Conservation (phyloP, 352 stramenopile species). For the Phytopythium chamaehyphon region DNA sequence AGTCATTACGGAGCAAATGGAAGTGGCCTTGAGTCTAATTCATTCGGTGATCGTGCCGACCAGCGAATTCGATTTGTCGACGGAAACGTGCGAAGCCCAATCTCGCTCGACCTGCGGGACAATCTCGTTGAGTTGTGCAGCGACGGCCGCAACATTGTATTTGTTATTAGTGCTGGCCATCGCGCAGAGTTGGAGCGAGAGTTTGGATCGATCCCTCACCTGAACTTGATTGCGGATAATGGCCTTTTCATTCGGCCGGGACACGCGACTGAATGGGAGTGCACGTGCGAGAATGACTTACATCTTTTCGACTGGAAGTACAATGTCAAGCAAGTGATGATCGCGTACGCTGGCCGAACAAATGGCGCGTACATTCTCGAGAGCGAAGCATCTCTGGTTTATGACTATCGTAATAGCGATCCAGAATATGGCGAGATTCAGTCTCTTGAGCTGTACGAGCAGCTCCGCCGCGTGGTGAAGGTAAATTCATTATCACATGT, state of each 20-base stretch:
- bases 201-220: slow-evolving; percentile 38
- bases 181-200: slow-evolving; percentile 50
- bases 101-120: slow-evolving; percentile 47
- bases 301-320: slow-evolving; percentile 92
- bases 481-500: slow-evolving; percentile 26
- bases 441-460: slow-evolving; percentile 86
- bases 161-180: slow-evolving; percentile 61
- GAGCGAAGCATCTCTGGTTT: slow-evolving; percentile 96
- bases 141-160: slow-evolving; percentile 65
- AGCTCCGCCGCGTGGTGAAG: slow-evolving; percentile 94
- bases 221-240: slow-evolving; percentile 69
- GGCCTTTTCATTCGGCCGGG: slow-evolving; percentile 61
- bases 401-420: slow-evolving; percentile 98
- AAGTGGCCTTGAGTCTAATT: slow-evolving; percentile 2
- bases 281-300: slow-evolving; percentile 42
- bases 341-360: slow-evolving; percentile 95
- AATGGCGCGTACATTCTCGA: slow-evolving; percentile 98
- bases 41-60: slow-evolving; percentile 10
- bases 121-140: slow-evolving; percentile 52
- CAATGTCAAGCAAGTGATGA: slow-evolving; percentile 93
- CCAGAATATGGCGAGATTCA: slow-evolving; percentile 98
- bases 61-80: slow-evolving; percentile 55
- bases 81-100: slow-evolving; percentile 60
- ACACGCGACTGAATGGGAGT: slow-evolving; percentile 40
- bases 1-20: no score